These are phyloP conservation scores for Cardiosporidium cionae DNA, from an alignment of 169 alveolate species.

Conservation along the genomic window DNA sequence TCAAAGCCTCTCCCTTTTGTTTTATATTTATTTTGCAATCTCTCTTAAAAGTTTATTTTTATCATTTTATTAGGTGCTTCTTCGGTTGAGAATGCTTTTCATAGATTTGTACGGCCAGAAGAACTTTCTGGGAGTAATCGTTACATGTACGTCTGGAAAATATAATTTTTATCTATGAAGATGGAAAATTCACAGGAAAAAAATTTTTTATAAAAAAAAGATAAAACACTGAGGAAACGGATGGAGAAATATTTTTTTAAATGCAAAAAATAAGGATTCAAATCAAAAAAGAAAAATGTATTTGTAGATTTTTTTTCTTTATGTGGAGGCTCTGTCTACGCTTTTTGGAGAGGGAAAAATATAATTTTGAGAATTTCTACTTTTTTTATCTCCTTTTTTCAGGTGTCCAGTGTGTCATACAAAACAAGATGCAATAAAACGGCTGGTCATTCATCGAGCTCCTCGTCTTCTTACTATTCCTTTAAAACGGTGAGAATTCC, in stretches of 20 bases:
- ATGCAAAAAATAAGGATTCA: no score
- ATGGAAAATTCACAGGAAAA: no score
- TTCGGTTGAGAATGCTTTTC: slow-evolving; percentile 43
- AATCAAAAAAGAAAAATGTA: no score
- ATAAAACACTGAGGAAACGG: no score
- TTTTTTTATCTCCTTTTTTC: background rate
- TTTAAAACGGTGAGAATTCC: background rate
- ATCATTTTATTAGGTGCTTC: background rate
- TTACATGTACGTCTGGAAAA: slow-evolving; percentile 43
- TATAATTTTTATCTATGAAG: no score
- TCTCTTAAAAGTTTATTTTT: background rate
- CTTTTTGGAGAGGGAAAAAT: no score
- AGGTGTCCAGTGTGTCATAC: background rate
- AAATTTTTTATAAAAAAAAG: no score
- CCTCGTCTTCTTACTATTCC: background rate
- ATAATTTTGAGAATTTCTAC: background rate
- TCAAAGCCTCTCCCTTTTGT: no score
- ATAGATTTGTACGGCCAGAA: slow-evolving; percentile 36
- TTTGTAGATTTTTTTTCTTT: no score
- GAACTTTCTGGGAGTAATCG: slow-evolving; percentile 38
- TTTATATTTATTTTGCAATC: background rate
- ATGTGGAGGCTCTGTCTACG: no score
- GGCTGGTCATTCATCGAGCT: background rate
- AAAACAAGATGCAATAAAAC: background rate
- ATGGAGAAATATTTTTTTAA: no score